Conservation (phyloP, 169 alveolate species). For the Plasmodium ovale region DNA sequence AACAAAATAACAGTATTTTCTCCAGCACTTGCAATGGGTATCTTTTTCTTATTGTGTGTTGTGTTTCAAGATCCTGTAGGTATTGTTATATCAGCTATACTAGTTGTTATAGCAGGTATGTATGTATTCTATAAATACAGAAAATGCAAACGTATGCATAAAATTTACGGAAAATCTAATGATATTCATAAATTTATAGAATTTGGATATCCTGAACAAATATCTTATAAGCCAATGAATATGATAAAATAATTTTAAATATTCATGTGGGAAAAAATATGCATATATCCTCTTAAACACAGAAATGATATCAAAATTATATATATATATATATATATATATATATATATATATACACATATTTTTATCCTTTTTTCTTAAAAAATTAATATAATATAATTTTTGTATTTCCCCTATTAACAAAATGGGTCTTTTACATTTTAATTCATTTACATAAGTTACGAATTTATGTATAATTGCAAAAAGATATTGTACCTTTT, state of each 20-base stretch:
- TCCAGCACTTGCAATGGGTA: not conserved
- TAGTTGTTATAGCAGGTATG: not conserved
- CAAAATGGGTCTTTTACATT: too few species aligned
- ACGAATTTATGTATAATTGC: too few species aligned
- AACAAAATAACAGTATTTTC: constrained; percentile 6
- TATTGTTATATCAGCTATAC: not conserved
- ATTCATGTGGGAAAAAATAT: not conserved
- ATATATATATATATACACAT: too few species aligned
- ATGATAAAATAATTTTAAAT: not conserved
- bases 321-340: too few species aligned
- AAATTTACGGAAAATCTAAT: constrained; percentile 8
- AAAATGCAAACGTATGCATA: constrained; percentile 16
- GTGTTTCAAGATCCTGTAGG: not conserved
- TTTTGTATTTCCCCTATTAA: too few species aligned
- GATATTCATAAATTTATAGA: constrained; percentile 7
- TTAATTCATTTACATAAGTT: too few species aligned
- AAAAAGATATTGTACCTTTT: too few species aligned
- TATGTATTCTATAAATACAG: constrained; percentile 1
- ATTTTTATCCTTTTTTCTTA: too few species aligned
- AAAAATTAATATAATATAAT: too few species aligned
- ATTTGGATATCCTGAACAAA: not conserved
- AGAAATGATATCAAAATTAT: too few species aligned
- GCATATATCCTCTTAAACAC: too few species aligned
- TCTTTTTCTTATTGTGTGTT: not conserved
- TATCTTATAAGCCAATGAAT: not conserved